Percentiles rank a stretch among this genome's conserved stretches.
phyloP scores from a whole-genome alignment of 2,329 filamentous ascomycete genomes.

The Exophiala spinifera region DNA sequence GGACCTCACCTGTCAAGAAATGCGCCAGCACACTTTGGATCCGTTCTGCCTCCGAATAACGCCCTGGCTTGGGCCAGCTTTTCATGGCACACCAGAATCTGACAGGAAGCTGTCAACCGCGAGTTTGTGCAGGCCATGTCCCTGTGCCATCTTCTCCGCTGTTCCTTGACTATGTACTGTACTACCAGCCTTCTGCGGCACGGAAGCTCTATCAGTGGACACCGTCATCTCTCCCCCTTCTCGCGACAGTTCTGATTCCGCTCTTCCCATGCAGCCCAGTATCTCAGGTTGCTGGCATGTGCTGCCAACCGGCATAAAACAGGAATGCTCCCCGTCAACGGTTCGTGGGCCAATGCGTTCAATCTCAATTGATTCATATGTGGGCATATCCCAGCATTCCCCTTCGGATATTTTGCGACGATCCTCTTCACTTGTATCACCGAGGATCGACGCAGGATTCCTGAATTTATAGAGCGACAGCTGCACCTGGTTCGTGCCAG shows the following conservation, averaged over 20 bases:
- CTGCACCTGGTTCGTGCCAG: neutral
- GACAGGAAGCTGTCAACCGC: slow-evolving; percentile 6
- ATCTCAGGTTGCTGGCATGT: neutral
- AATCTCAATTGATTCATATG: neutral
- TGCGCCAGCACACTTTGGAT: slow-evolving; percentile 1
- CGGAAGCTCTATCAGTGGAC: no score
- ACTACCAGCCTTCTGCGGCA: neutral
- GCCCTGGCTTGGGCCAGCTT: slow-evolving; percentile 8
- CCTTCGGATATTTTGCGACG: neutral
- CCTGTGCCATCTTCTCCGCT: slow-evolving; percentile 7
- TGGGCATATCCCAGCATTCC: neutral
- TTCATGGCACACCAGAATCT: slow-evolving; percentile 4
- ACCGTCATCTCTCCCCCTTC: neutral
- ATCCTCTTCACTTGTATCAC: neutral
- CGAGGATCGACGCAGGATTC: neutral
- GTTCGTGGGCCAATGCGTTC: slow-evolving; percentile 2
- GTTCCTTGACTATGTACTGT: neutral
- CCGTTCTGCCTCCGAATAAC: slow-evolving; percentile 3
- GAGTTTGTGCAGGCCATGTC: slow-evolving; percentile 4
- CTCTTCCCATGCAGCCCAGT: neutral
- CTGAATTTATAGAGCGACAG: neutral
- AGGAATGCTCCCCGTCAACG: slow-evolving; percentile 12
- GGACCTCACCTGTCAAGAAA: slow-evolving; percentile 13
- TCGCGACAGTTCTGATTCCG: neutral
- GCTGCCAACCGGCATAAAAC: slow-evolving; percentile 7